Evolutionary conservation across 768 basidiomycete species (phyloP).

Genomic region (Cystobasidium ongulense): DNA sequence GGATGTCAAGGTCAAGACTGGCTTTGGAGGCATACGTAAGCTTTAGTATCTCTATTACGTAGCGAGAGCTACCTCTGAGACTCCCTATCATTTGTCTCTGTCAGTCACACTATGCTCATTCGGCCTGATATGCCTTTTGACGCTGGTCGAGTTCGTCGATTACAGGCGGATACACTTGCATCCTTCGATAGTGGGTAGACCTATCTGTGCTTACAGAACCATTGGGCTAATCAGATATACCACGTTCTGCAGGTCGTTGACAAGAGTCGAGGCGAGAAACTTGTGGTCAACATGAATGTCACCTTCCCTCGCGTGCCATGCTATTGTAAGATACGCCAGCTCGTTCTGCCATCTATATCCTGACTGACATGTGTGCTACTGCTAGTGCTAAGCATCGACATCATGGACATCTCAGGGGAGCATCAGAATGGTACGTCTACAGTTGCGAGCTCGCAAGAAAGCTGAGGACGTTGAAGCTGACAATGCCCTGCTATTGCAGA

Average conservation of each 20-base stretch:
- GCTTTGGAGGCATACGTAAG: slow-evolving; percentile 59
- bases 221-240: not conserved
- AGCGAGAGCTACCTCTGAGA: not conserved
- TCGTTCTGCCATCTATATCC: not conserved
- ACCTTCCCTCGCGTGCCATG: slow-evolving; percentile 96
- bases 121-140: slow-evolving; percentile 83
- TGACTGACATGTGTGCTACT: not conserved
- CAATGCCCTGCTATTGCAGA: slow-evolving; percentile 44
- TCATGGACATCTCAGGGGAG: slow-evolving; percentile 98
- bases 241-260: slow-evolving; percentile 57
- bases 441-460: not conserved
- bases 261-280: slow-evolving; percentile 84
- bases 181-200: slow-evolving; percentile 57
- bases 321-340: slow-evolving; percentile 61
- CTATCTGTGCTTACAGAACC: no score
- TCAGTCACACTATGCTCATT: slow-evolving; percentile 85
- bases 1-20: slow-evolving; percentile 98
- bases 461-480: not conserved
- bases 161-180: slow-evolving; percentile 60
- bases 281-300: slow-evolving; percentile 81
- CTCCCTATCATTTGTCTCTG: slow-evolving; percentile 3
- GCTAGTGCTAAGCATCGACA: slow-evolving; percentile 83
- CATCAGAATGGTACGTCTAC: slow-evolving; percentile 58
- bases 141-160: slow-evolving; percentile 89
- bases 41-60: slow-evolving; percentile 40